phyloP scores from a whole-genome alignment of 495 filamentous ascomycete genomes.

The Aspergillus heteromorphus region DNA sequence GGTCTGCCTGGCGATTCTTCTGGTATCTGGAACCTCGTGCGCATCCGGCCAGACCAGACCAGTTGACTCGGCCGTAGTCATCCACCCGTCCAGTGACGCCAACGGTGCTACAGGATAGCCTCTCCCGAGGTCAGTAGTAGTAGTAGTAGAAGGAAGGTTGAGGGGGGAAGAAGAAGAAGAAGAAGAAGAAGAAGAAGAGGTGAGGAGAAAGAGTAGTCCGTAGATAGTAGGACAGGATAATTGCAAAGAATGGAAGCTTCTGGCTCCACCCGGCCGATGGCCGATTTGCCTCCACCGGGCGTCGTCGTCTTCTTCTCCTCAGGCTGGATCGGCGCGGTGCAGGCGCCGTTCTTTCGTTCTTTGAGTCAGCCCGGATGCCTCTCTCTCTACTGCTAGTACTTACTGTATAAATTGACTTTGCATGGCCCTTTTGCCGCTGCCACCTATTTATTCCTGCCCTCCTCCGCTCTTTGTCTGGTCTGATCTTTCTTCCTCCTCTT shows the following conservation, averaged over 20 bases:
- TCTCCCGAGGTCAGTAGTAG: background rate
- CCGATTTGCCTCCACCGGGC: conserved; percentile 8
- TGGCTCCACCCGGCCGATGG: conserved; percentile 5
- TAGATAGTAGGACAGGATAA: background rate
- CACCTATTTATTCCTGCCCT: conserved; percentile 1
- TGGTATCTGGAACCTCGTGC: background rate
- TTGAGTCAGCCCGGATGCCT: conserved; percentile 11
- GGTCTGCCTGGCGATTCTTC: no score
- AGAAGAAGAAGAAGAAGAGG: background rate
- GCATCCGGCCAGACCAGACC: background rate
- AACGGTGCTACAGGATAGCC: background rate
- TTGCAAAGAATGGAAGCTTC: conserved; percentile 5
- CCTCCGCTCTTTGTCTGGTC: conserved; percentile 3
- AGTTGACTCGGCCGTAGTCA: no score
- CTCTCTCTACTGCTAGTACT: background rate
- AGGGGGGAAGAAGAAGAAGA: no score
- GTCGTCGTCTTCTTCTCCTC: background rate
- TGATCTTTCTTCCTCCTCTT: background rate
- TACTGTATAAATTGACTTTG: conserved; percentile 26
- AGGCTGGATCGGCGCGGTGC: conserved; percentile 5
- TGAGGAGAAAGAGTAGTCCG: background rate
- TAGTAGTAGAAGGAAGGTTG: background rate
- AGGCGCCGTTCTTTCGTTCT: conserved; percentile 9
- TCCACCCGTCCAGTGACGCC: no score
- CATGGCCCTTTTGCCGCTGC: conserved; percentile 18